Base-by-base conservation (phyloP, 129 eudicot genomes). In the Arctium minus region DNA sequence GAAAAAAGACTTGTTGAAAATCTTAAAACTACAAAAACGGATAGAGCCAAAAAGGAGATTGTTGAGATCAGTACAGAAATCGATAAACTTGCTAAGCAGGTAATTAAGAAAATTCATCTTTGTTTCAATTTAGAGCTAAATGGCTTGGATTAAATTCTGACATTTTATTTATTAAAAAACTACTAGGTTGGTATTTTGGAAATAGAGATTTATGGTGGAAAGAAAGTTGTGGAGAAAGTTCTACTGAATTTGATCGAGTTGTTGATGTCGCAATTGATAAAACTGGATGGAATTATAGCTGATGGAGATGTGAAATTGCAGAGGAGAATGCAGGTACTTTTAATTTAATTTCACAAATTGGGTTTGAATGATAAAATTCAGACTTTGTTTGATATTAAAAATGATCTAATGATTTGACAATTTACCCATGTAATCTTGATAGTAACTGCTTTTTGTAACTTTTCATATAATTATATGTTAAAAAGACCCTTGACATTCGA, bases 201-300 rank as follows among this genome's bases (percentile, higher is more conserved):
- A 74, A 42, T 89, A 85, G 91, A 91, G 62, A 88, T 94, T 42
- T 83, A 80, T 79, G 87, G 92, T n/a, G 98, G 98, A 71, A 91
- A 90, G 81, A 89, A 85, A 86, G 94, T 94, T 2, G 86, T 69
- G 68, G 98, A 94, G 79, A 92, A 85, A 76, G 81, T 84, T 8
- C 33, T 94, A 81, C 71, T 88, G 85, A 88, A 78, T 84, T 84
- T 94, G 92, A 92, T 88, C 80, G 98, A 94, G 83, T 80, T 86
- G 79, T 74, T 94, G 77, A 94, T 94, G 98, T 84, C 92, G 12
- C 94, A 91, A 79, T 67, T 94, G 82, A 92, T 94, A 65, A 92
- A 92, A 74, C 68, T 94, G 68, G 98, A 94, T 87, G 97, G 90
- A 70, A 87, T 94, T 80, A 75, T 88, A 65, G 98, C 96, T 15